phyloP scores from a whole-genome alignment of 164 flowering plant genomes.

The Malania oleifera region DNA sequence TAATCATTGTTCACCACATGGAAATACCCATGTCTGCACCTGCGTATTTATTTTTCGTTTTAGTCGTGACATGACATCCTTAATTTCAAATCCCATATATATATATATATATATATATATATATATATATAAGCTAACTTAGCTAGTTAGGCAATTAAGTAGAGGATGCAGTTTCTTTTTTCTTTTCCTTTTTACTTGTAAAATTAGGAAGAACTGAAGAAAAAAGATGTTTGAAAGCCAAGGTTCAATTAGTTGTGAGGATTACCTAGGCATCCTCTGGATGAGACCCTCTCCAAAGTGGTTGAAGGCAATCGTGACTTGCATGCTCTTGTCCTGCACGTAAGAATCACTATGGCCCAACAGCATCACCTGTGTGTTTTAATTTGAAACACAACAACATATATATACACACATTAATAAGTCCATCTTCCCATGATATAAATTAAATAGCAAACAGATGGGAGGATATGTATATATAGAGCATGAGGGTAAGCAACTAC shows the following conservation, averaged over 20 bases:
- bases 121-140: no score
- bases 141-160: no score
- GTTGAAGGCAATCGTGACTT: conserved; percentile 95
- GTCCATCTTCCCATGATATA: neutral
- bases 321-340: conserved; percentile 78
- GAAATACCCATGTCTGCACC: conserved; percentile 90
- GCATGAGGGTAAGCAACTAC: neutral
- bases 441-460: neutral
- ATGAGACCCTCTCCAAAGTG: conserved; percentile 95
- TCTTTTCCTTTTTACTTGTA: no score
- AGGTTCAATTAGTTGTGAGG: no score
- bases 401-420: neutral
- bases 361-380: conserved; percentile 72
- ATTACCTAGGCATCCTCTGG: conserved; percentile 98
- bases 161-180: no score
- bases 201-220: no score
- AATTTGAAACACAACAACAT: neutral
- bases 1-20: conserved; percentile 97
- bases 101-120: no score
- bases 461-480: neutral
- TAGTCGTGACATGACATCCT: no score
- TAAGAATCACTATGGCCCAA: conserved; percentile 94
- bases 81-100: no score
- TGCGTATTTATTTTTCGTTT: conserved; percentile 15
- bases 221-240: no score